Evolutionary conservation across 2,329 filamentous ascomycete genomes (phyloP).

Genomic region (Achaetomium macrosporum): DNA sequence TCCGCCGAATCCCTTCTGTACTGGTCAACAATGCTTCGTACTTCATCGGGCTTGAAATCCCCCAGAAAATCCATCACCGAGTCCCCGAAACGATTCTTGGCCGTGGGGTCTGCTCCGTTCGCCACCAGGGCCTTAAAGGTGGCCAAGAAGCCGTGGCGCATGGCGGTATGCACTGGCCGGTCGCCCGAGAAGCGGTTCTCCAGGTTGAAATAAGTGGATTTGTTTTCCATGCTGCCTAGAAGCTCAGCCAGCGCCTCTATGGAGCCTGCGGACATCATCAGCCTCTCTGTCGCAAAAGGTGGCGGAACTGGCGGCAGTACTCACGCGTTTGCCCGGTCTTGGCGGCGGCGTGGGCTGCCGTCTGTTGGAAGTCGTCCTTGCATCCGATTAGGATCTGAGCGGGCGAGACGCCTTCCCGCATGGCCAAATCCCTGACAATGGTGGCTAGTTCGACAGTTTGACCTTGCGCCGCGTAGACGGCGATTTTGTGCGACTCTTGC

Average conservation of each 20-base stretch:
- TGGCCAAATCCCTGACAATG: slow-evolving; percentile 6
- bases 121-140: slow-evolving; percentile 18
- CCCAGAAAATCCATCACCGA: slow-evolving; percentile 19
- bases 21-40: slow-evolving; percentile 17
- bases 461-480: background rate
- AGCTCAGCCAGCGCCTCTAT: slow-evolving; percentile 19
- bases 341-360: slow-evolving; percentile 23
- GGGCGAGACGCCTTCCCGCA: slow-evolving; percentile 11
- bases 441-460: background rate
- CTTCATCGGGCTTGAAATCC: slow-evolving; percentile 21
- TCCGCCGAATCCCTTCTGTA: slow-evolving; percentile 2
- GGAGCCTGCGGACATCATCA: slow-evolving; percentile 10
- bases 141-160: slow-evolving; percentile 21
- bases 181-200: slow-evolving; percentile 21
- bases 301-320: background rate
- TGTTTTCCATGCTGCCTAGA: slow-evolving; percentile 11
- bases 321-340: slow-evolving; percentile 20
- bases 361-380: slow-evolving; percentile 24
- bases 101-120: slow-evolving; percentile 22
- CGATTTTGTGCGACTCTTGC: background rate
- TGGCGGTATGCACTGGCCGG: slow-evolving; percentile 22
- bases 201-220: slow-evolving; percentile 20
- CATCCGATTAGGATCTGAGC: slow-evolving; percentile 18
- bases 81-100: slow-evolving; percentile 23
- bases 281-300: background rate